Conservation (phyloP, 2,329 filamentous ascomycete species). For the Ampelomyces quisqualis region DNA sequence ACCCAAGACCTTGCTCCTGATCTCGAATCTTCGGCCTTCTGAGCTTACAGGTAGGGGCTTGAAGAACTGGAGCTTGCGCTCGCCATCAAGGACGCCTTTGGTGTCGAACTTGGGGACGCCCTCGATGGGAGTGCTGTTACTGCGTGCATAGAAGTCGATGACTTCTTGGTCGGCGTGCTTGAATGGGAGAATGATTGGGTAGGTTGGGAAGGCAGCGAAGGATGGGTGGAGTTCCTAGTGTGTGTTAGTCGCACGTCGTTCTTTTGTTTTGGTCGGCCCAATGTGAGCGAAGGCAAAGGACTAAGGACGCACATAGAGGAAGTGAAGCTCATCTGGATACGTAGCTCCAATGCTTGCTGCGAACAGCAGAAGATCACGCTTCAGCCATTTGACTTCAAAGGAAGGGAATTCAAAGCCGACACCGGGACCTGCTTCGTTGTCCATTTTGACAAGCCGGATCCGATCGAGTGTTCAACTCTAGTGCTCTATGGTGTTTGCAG, state of each 20-base stretch:
- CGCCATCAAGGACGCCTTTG: constrained; percentile 75
- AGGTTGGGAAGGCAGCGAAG: constrained; percentile 87
- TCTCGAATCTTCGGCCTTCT: constrained; percentile 71
- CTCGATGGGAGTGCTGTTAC: constrained; percentile 67
- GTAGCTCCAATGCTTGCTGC: constrained; percentile 85
- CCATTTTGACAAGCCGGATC: constrained; percentile 38
- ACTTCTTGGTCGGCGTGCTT: constrained; percentile 75
- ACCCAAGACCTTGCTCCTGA: constrained; percentile 74
- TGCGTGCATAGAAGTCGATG: constrained; percentile 77
- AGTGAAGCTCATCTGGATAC: constrained; percentile 79
- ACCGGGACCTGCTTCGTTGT: constrained; percentile 49
- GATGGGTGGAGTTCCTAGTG: constrained; percentile 78
- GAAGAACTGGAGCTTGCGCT: constrained; percentile 75
- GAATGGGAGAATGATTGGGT: constrained; percentile 80
- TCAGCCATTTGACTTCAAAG: constrained; percentile 77
- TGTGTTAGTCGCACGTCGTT: neutral
- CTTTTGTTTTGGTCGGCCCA: no score
- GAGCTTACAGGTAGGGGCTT: constrained; percentile 73
- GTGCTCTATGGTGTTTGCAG: neutral
- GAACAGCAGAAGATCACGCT: constrained; percentile 86
- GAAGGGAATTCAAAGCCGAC: constrained; percentile 78
- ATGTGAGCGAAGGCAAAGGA: no score
- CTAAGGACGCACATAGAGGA: constrained; percentile 73
- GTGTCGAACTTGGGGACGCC: constrained; percentile 75
- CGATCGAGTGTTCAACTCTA: no score